A percentile compares a stretch with the other conserved stretches of the same genome.
Evolutionary conservation across 345 rosid genomes (phyloP).

Genomic region (Pistacia atlantica): DNA sequence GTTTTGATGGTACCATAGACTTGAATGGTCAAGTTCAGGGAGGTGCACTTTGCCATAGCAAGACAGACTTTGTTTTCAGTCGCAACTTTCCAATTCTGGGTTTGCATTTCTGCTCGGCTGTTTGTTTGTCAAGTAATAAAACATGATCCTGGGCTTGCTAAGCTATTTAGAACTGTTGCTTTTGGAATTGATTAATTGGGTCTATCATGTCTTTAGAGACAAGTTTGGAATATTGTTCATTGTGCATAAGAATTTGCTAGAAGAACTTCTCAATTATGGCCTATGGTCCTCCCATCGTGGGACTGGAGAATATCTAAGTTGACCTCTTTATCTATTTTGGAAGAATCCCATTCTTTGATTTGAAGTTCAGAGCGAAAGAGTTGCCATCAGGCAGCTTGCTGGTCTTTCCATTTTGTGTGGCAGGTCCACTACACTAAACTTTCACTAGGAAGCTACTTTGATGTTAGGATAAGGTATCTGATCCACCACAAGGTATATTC

Average conservation of each 20-base stretch:
- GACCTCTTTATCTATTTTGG: conserved; percentile 7
- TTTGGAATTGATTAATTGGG: no score
- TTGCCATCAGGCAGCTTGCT: conserved; percentile 23
- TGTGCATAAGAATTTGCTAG: background rate
- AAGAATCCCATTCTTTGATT: conserved; percentile 25
- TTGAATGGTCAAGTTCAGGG: no score
- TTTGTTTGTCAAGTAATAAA: no score
- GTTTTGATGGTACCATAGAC: no score
- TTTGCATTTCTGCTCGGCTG: no score
- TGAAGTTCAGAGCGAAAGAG: conserved; percentile 38
- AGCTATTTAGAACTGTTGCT: no score
- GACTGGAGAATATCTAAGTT: conserved; percentile 11
- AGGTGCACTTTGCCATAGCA: no score
- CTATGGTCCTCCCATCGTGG: conserved; percentile 30
- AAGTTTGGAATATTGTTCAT: background rate
- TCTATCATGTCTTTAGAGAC: background rate
- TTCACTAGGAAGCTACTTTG: conserved; percentile 8
- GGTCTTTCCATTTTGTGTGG: conserved; percentile 33
- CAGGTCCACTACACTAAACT: background rate
- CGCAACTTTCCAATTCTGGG: no score
- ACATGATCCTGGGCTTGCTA: no score
- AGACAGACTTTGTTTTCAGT: no score
- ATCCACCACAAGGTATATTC: background rate
- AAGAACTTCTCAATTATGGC: background rate
- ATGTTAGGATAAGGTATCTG: conserved; percentile 19